These are phyloP conservation scores for Mycotypha africana DNA, from an alignment of 371 early-diverging fungal genomes.

Conservation along the genomic window DNA sequence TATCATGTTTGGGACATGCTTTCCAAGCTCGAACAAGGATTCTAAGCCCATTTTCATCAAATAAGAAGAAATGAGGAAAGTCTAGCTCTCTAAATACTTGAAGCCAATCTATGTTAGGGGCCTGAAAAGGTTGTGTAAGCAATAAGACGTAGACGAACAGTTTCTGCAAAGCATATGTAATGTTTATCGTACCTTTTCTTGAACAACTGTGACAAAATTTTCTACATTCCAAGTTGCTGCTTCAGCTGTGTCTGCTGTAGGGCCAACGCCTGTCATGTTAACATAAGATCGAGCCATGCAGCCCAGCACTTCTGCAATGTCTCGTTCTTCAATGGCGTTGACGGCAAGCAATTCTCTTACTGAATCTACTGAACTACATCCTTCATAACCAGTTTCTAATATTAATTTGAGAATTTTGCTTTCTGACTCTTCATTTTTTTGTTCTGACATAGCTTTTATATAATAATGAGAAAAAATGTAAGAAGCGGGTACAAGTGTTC, in stretches of 20 bases:
- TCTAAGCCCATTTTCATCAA: conserved; percentile 60
- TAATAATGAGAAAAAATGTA: too few species aligned
- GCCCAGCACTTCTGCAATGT: conserved; percentile 66
- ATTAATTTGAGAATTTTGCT: conserved; percentile 44
- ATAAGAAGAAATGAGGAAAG: conserved; percentile 62
- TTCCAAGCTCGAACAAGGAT: conserved; percentile 65
- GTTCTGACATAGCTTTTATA: too few species aligned
- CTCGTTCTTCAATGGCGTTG: conserved; percentile 41
- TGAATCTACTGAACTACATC: conserved; percentile 43
- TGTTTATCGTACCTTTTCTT: conserved; percentile 47
- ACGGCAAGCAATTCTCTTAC: conserved; percentile 39
- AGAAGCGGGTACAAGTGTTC: too few species aligned
- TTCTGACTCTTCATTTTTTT: too few species aligned
- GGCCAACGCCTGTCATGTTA: conserved; percentile 46
- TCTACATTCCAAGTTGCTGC: conserved; percentile 64
- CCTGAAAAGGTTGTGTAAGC: conserved; percentile 20
- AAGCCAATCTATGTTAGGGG: conserved; percentile 60
- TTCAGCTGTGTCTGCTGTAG: conserved; percentile 13
- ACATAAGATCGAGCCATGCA: conserved; percentile 67
- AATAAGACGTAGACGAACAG: too few species aligned
- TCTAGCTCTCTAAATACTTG: conserved; percentile 63
- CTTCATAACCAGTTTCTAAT: conserved; percentile 54
- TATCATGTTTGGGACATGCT: conserved; percentile 8
- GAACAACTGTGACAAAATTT: conserved; percentile 51
- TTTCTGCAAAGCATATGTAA: too few species aligned